phyloP scores from a whole-genome alignment of 768 basidiomycete genomes.

The Boletellus ananiceps region DNA sequence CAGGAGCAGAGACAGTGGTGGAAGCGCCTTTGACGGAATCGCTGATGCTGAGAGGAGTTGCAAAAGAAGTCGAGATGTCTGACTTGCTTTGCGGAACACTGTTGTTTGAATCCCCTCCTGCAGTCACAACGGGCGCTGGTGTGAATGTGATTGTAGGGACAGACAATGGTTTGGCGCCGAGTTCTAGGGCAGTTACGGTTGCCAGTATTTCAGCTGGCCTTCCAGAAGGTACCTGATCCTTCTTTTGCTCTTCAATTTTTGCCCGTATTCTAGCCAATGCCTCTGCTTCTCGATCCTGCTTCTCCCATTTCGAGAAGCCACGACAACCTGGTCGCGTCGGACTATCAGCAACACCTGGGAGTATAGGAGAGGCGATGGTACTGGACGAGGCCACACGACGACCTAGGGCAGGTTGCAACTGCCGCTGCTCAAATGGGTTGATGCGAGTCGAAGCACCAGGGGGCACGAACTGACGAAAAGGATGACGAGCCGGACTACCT shows the following conservation, averaged over 20 bases:
- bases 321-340: conserved; percentile 45
- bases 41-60: neutral
- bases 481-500: conserved; percentile 38
- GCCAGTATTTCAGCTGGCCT: conserved; percentile 32
- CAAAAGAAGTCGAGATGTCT: conserved; percentile 12
- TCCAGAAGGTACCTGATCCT: conserved; percentile 33
- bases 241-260: conserved; percentile 43
- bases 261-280: conserved; percentile 70
- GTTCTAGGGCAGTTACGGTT: conserved; percentile 22
- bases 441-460: conserved; percentile 40
- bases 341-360: conserved; percentile 43
- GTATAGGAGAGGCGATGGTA: conserved; percentile 22
- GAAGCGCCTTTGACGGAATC: conserved; percentile 8
- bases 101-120: conserved; percentile 6
- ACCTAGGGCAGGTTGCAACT: conserved; percentile 33
- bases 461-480: conserved; percentile 46
- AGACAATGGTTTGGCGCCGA: conserved; percentile 15
- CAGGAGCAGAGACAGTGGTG: neutral
- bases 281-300: conserved; percentile 77
- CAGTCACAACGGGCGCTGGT: conserved; percentile 15
- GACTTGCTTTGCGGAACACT: conserved; percentile 13
- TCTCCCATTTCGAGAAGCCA: conserved; percentile 78
- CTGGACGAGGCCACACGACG: conserved; percentile 42
- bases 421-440: conserved; percentile 45
- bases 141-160: conserved; percentile 29